These are phyloP conservation scores for Aristolochia fimbriata DNA, from an alignment of 164 flowering plant species.

Conservation along the genomic window DNA sequence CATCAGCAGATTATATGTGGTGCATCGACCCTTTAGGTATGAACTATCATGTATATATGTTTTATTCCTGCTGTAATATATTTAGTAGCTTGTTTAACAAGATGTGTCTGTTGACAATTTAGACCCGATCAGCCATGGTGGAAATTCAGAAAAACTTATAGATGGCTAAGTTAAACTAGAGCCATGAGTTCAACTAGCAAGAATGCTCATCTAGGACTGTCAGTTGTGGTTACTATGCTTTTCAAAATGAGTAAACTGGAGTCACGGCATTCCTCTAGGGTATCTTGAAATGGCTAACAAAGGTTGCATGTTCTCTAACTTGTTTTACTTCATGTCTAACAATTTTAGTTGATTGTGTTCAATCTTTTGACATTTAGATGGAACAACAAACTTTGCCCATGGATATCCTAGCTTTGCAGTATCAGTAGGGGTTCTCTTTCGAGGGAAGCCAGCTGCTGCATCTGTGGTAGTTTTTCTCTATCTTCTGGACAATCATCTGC, in stretches of 20 bases:
- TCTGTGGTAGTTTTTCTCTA: conserved; percentile 56
- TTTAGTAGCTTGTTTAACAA: background rate
- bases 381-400: conserved; percentile 96
- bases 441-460: conserved; percentile 93
- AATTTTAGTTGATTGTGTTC: background rate
- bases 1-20: conserved; percentile 93
- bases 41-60: too few relatives aligned
- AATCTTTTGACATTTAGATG: conserved; percentile 40
- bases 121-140: too few relatives aligned
- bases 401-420: conserved; percentile 97
- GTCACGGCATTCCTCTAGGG: too few relatives aligned
- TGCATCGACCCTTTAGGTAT: conserved; percentile 97
- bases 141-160: too few relatives aligned
- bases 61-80: background rate
- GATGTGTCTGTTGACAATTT: too few relatives aligned
- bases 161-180: too few relatives aligned
- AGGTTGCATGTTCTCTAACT: too few relatives aligned
- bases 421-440: conserved; percentile 83
- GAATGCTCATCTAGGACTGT: too few relatives aligned
- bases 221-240: too few relatives aligned
- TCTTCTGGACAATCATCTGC: background rate
- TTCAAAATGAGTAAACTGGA: too few relatives aligned
- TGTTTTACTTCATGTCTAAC: background rate
- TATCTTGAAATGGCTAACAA: too few relatives aligned
- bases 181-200: too few relatives aligned